Base-by-base conservation (phyloP, 768 basidiomycete species). In the Austroboletus festivus region DNA sequence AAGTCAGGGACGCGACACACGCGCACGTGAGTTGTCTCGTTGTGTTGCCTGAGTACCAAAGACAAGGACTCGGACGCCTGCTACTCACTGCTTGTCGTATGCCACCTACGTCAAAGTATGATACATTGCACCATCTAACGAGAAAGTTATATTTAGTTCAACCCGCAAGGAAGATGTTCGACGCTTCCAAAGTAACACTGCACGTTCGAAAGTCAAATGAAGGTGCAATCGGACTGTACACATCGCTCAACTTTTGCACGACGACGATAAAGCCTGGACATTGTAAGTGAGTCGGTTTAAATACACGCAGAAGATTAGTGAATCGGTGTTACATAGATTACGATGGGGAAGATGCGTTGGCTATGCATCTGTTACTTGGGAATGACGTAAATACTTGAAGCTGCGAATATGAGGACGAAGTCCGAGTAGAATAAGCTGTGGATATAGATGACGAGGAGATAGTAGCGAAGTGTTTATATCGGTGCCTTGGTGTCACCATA, bases 171-270 rank as follows among this genome's bases (percentile, higher is more conserved):
- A 19, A 34, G n/a, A 4, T 11, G 11, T 54, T 41, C 33, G 21
- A 40, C 20, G 48, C 28, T 19, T 43, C 48, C 16, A 21, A 52
- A 34, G 44, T 50, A 7, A 54, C 50, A 15, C 34, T 46, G 21
- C 23, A 54, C 18, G 46, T 52, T 5, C 33, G 24, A 8, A 45
- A 45, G 47, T 56, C 52, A 6, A 52, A 55, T 26, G 51, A 46
- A 37, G 39, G 23, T 42, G 54, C 47, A 5, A 39, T 55, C n/a
- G 19, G 35, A 35, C 48, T 52, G 11, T 52, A 50, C 18, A 39
- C 40, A 5, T 52, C 44, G 1, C 43, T 52, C 38, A 31, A 24
- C 16, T 54, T 53, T 23, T 23, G 38, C 30, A 26, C 44, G 38
- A 48, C 35, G 8, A 15, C 35, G 37, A 46, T 13, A 22, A 44